Conservation (phyloP, 371 early-diverging fungal species). For the Dichotomocladium elegans region DNA sequence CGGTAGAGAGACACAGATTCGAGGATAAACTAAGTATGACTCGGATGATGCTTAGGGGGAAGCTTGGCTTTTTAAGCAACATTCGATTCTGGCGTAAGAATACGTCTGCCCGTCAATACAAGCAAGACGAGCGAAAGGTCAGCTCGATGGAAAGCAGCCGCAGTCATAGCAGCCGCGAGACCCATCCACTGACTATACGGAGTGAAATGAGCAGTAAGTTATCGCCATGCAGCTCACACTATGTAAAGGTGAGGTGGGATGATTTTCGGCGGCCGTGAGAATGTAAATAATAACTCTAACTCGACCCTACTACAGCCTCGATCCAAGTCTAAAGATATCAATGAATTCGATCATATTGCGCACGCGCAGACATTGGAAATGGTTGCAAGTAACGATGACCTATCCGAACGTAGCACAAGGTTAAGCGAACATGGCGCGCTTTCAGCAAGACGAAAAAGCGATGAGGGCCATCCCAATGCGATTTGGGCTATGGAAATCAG, state of each 20-base stretch:
- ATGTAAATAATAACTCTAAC: not conserved
- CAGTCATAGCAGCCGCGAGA: conserved; percentile 6
- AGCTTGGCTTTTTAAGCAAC: not conserved
- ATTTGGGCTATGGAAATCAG: conserved; percentile 67
- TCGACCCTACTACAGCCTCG: conserved; percentile 15
- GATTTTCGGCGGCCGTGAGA: not conserved
- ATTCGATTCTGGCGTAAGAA: not conserved
- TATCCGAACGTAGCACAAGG: conserved; percentile 8
- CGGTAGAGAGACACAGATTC: not conserved
- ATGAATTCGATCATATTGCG: conserved; percentile 22
- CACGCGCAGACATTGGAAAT: conserved; percentile 29
- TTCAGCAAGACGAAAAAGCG: not conserved
- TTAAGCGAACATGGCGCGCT: not conserved
- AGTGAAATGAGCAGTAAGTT: not conserved
- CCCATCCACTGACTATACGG: not conserved
- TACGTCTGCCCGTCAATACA: too few species aligned
- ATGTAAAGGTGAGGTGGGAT: conserved; percentile 30
- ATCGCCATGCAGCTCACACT: conserved; percentile 24
- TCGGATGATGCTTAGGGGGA: not conserved
- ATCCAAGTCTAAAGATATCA: conserved; percentile 27
- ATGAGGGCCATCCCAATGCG: conserved; percentile 13
- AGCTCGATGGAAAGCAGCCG: too few species aligned
- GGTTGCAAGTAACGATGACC: not conserved
- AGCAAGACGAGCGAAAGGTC: too few species aligned
- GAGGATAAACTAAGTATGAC: not conserved